These are phyloP conservation scores for Fragilariopsis cylindrus DNA, from an alignment of 108 stramenopile species.

Conservation along the genomic window DNA sequence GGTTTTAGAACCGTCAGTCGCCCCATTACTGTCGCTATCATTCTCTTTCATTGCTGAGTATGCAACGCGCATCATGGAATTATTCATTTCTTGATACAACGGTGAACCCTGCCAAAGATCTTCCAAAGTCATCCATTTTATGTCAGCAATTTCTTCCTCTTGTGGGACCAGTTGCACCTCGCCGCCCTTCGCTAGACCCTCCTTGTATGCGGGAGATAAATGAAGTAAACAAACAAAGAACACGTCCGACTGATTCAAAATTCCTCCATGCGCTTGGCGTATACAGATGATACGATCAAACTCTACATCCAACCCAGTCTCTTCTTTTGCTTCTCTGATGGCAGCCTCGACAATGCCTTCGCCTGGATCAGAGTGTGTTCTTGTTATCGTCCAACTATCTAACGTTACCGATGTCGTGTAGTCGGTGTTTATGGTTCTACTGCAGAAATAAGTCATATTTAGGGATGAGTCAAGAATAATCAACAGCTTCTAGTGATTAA, in stretches of 20 bases:
- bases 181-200: background rate
- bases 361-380: conserved; percentile 49
- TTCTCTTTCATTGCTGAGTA: no score
- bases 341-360: conserved; percentile 81
- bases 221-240: conserved; percentile 64
- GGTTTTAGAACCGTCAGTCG: no score
- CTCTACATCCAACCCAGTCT: conserved; percentile 61
- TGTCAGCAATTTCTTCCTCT: conserved; percentile 73
- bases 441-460: no score
- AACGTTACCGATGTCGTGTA: no score
- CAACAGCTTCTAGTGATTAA: no score
- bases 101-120: conserved; percentile 66
- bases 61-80: background rate
- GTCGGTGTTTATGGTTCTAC: no score
- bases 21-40: no score
- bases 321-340: conserved; percentile 72
- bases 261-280: conserved; percentile 59
- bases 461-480: no score
- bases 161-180: conserved; percentile 17
- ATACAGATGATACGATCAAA: conserved; percentile 66
- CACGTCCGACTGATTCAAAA: conserved; percentile 49
- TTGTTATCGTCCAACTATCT: no score
- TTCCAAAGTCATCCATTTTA: conserved; percentile 76
- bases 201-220: conserved; percentile 35
- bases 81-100: conserved; percentile 67